Base-by-base conservation (phyloP, 139 green algal genomes). In the Gonium pectorale region DNA sequence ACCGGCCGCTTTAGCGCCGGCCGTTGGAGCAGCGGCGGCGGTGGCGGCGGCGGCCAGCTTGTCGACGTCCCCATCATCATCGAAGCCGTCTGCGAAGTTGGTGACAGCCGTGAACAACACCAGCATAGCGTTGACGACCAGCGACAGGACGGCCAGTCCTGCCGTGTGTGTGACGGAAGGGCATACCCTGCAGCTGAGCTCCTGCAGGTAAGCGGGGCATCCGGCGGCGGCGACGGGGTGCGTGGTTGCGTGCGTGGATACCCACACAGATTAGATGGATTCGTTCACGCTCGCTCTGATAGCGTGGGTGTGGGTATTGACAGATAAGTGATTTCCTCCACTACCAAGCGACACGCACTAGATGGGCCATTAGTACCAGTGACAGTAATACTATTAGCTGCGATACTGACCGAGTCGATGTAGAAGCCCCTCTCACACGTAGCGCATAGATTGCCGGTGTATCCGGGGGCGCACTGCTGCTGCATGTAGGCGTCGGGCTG, bases 391-490 rank as follows among this genome's bases (percentile, higher is more conserved):
- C n/a, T n/a, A n/a, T n/a, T n/a, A n/a, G n/a, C n/a, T n/a, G n/a
- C n/a, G n/a, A n/a, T n/a, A 1, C 52, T 31, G 24, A 66, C 78
- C 44, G 72, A 37, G 35, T 81, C 29, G 2, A 73, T 9, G 62
- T 75, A 84, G n/a, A 66, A 86, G 17, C 46, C 44, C 2, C 41
- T 33, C 2, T 62, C 5, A 56, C 85, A 89, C 15, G 35, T 31
- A 9, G 75, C 77, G 68, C 85, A 89, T 59, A 89, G 37, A 2
- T 62, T 59, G 31, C 85, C 85, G 29, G 75, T 72, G 59, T 89
- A 89, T 33, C 85, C 85, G 2, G 43, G n/a, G 3, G 29, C 35
- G 40, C 54, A 80, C 40, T 71, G 77, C 62, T 63, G 31, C 13
- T 83, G 54, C 67, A 78, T 79, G 63, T 83, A 81, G 27, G 33